Conservation (phyloP, 257 asterid species). For the Jasminum sambac region DNA sequence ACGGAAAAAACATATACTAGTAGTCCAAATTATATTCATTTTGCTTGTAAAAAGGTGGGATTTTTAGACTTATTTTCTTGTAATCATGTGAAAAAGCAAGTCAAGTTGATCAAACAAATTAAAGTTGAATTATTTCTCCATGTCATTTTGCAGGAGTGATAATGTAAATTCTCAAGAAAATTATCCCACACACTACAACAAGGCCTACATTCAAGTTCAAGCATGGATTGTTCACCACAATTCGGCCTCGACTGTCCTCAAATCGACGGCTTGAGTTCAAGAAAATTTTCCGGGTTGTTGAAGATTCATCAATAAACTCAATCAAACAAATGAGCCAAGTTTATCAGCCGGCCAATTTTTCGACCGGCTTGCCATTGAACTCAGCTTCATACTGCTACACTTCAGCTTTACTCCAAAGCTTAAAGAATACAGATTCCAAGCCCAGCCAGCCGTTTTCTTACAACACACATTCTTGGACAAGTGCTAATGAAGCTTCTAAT, state of each 20-base stretch:
- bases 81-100: slow-evolving; percentile 33
- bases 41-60: slow-evolving; percentile 20
- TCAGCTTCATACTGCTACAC: slow-evolving; percentile 35
- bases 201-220: slow-evolving; percentile 43
- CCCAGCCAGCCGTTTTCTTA: slow-evolving; percentile 23
- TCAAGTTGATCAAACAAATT: slow-evolving; percentile 37
- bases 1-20: neutral
- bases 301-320: slow-evolving; percentile 30
- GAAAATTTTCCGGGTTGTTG: slow-evolving; percentile 22
- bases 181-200: slow-evolving; percentile 41
- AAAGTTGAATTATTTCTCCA: slow-evolving; percentile 31
- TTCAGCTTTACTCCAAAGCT: slow-evolving; percentile 33
- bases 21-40: slow-evolving; percentile 22
- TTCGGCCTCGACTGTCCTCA: slow-evolving; percentile 21
- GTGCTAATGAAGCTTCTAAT: slow-evolving; percentile 6
- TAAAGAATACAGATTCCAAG: slow-evolving; percentile 26
- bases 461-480: slow-evolving; percentile 14
- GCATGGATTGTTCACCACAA: slow-evolving; percentile 48
- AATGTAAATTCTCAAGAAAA: slow-evolving; percentile 46
- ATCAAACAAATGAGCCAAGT: slow-evolving; percentile 23
- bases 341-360: slow-evolving; percentile 20
- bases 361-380: slow-evolving; percentile 25
- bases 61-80: slow-evolving; percentile 28
- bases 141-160: slow-evolving; percentile 57
- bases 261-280: slow-evolving; percentile 27